Base-by-base conservation (phyloP, 2,329 filamentous ascomycete genomes). In the Penicillium olsonii region DNA sequence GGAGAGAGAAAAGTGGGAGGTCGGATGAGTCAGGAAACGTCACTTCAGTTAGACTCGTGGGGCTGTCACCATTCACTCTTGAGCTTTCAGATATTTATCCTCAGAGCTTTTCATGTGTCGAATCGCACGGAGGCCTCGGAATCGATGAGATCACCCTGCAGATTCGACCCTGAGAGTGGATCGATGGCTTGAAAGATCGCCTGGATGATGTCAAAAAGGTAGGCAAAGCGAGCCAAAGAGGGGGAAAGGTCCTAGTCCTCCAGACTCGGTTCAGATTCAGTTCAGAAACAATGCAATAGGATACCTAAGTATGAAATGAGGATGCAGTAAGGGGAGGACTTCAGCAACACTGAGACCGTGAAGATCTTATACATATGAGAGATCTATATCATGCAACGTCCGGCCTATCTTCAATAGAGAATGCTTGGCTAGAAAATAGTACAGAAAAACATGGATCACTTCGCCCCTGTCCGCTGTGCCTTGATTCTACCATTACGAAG, bases 1-100 rank as follows among this genome's bases (percentile, higher is more conserved):
- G 34, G 48, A 37, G 47, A 53, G 45, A 50, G 51, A 41, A 52
- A 56, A 54, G 42, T 40, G 53, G 56, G 49, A 48, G 46, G 24
- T 50, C 37, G 56, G 56, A 59, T 57, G 56, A 59, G 47, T 59
- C 56, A 56, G 53, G 49, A 45, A 48, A 56, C 53, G 50, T 54
- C 48, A 55, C 46, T 51, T 45, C 22, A 24, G 22, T 24, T n/a
- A 27, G 24, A 26, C 22, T 27, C 24, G 17, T 29, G 41, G 45
- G 22, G 37, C 26, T 29, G 24, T 7, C 27, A 29, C 4, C 27
- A 4, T 31, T 31, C 29, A 31, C 22, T 24, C 22, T 24, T 5
- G 33, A 17, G 33, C 33, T 35, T 34, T 34, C n/a, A 31, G 33
- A 26, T 45, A 26, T 4, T 12, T 15, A 5, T 26, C 37, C 17